Conservation (phyloP, 1,139 yeast genomes). For the Candida gigantensis region DNA sequence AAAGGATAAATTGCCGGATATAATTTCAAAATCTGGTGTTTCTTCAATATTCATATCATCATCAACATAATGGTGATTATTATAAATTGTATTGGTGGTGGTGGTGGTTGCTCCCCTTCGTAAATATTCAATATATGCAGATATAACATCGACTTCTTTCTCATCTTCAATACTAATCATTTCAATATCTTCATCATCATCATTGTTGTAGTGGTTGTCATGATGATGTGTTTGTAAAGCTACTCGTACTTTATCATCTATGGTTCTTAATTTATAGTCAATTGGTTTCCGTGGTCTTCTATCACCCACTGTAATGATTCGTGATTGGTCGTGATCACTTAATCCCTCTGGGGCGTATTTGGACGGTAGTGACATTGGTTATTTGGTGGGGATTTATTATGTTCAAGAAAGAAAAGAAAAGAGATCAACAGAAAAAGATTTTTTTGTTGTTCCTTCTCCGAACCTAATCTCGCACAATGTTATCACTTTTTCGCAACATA, state of each 20-base stretch:
- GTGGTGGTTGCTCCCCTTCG: too few relatives aligned
- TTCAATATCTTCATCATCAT: constrained; percentile 43
- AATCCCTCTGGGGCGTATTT: constrained; percentile 48
- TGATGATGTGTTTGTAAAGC: constrained; percentile 21
- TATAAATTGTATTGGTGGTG: constrained; percentile 1
- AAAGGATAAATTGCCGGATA: constrained; percentile 30
- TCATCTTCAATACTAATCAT: constrained; percentile 54
- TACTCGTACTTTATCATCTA: constrained; percentile 36
- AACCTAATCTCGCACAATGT: too few relatives aligned
- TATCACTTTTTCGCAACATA: background rate
- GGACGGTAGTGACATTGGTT: constrained; percentile 37
- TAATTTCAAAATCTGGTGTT: constrained; percentile 12
- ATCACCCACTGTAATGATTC: constrained; percentile 36
- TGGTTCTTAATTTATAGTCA: constrained; percentile 28
- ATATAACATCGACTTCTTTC: constrained; percentile 45
- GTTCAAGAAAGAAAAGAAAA: background rate
- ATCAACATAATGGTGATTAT: too few relatives aligned
- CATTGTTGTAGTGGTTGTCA: too few relatives aligned
- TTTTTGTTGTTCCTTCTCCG: too few relatives aligned
- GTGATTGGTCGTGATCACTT: constrained; percentile 25
- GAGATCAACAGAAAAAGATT: background rate
- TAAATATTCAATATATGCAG: constrained; percentile 30
- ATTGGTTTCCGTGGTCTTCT: constrained; percentile 19
- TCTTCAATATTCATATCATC: constrained; percentile 17
- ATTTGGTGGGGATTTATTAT: too few relatives aligned